Evolutionary conservation across 202 grass and related monocot species (phyloP), one percentile per base, ranked within the genome.

Genomic region (Cymbopogon flexuosus): DNA sequence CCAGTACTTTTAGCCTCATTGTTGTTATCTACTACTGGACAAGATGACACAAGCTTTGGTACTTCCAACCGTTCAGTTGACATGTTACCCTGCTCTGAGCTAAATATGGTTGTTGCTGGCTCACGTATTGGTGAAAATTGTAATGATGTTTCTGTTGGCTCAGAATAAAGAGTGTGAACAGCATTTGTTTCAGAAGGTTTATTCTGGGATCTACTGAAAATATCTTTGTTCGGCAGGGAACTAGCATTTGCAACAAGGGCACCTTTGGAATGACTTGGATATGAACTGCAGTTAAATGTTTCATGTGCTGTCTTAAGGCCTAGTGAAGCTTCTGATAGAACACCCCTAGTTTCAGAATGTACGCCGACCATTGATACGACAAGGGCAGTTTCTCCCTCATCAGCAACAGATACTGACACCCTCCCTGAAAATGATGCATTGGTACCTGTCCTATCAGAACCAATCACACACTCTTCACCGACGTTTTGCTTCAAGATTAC

Each of bases 331-430:
- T 86, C 75, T 52, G 36, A 42, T 79, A 83, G 33, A 82, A 34
- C 76, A 75, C 72, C 45, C 69, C 70, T 77, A 74, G 23, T 84
- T 84, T 76, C 47, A 84, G 71, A 72, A 56, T 86, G 72, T 73
- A 43, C 76, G 78, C 85, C 83, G 73, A 93, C 84, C 87, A 98
- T 91, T 84, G 92, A 98, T 62, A 98, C 92, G 84, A 98, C 95
- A 86, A 98, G 65, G 43, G 95, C 95, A 61, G 95, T 98, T 91
- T 98, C 95, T 80, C 95, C 95, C 80, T 91, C 95, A 89, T 94
- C 95, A 73, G 91, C 91, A 91, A 98, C 83, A 82, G 95, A 98
- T 74, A 98, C 90, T n/a, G 92, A 98, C 36, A 98, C 84, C 73
- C 84, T 94, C 76, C 88, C 91, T 83, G 86, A 86, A 89, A 94